Conservation (phyloP, 116 monocot genomes). For the Cymodocea nodosa region DNA sequence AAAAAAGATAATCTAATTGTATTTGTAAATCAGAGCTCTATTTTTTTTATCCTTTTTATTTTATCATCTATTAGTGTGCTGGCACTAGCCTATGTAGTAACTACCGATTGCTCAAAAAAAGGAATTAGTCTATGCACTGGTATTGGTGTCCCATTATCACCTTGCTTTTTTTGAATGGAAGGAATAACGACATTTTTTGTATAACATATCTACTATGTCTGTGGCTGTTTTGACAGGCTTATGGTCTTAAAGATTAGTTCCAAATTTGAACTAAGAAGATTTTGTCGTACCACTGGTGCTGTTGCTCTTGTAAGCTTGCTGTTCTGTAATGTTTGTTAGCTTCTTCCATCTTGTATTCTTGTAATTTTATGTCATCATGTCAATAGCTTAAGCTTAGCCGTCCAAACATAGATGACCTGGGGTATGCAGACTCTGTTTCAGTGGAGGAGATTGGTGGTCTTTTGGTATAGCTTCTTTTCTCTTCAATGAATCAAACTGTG, state of each 20-base stretch:
- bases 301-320: conserved; percentile 63
- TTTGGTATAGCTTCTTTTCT: conserved; percentile 31
- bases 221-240: conserved; percentile 38
- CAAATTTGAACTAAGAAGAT: conserved; percentile 87
- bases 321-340: neutral
- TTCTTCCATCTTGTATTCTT: neutral
- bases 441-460: conserved; percentile 95
- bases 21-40: too few relatives aligned
- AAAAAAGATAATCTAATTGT: too few relatives aligned
- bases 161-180: too few relatives aligned
- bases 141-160: too few relatives aligned
- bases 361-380: conserved; percentile 7
- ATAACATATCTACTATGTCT: too few relatives aligned
- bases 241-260: conserved; percentile 97
- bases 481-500: conserved; percentile 1
- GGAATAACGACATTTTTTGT: too few relatives aligned
- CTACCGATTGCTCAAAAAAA: too few relatives aligned
- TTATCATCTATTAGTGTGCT: too few relatives aligned
- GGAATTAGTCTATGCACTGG: too few relatives aligned
- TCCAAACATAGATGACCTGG: conserved; percentile 86
- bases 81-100: too few relatives aligned
- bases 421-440: conserved; percentile 84
- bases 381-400: conserved; percentile 82
- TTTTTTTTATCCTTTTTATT: too few relatives aligned
- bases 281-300: conserved; percentile 95